These are phyloP conservation scores for Achlya hypogyna DNA, from an alignment of 352 stramenopile genomes.

Conservation along the genomic window DNA sequence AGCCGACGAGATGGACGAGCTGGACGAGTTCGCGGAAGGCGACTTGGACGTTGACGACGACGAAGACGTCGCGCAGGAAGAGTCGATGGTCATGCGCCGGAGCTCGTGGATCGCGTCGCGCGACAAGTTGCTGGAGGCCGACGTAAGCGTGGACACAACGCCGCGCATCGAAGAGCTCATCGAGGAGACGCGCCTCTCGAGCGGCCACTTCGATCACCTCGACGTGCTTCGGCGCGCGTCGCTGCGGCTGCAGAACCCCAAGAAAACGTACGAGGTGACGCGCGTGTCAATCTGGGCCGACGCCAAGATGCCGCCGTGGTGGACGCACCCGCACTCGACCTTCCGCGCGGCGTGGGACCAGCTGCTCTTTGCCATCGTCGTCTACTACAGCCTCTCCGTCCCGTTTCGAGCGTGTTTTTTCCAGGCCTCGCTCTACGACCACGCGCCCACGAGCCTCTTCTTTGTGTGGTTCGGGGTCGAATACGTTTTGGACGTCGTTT, in stretches of 20 bases:
- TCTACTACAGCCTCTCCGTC: constrained; percentile 11
- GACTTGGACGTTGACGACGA: constrained; percentile 4
- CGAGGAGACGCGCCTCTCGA: neutral
- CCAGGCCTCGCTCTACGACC: neutral
- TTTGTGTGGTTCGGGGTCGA: constrained; percentile 39
- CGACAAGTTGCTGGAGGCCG: neutral
- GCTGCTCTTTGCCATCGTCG: neutral
- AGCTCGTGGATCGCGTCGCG: neutral
- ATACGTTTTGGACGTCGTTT: constrained; percentile 39
- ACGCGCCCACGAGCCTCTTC: constrained; percentile 9
- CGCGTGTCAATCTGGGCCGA: constrained; percentile 16
- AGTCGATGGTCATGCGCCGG: neutral
- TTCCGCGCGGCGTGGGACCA: constrained; percentile 11
- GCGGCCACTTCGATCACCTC: constrained; percentile 12
- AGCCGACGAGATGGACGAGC: neutral
- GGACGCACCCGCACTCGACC: constrained; percentile 4
- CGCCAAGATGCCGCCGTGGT: constrained; percentile 2
- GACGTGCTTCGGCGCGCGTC: constrained; percentile 2
- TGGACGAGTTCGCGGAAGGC: too few species aligned
- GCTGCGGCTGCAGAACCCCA: neutral
- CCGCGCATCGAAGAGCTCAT: neutral
- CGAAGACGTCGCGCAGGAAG: neutral
- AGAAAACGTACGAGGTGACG: neutral
- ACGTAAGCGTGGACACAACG: neutral
- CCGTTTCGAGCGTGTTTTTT: constrained; percentile 17